Evolutionary conservation across 148 eudicot species (phyloP).

Genomic region (Rhododendron ferrugineum): DNA sequence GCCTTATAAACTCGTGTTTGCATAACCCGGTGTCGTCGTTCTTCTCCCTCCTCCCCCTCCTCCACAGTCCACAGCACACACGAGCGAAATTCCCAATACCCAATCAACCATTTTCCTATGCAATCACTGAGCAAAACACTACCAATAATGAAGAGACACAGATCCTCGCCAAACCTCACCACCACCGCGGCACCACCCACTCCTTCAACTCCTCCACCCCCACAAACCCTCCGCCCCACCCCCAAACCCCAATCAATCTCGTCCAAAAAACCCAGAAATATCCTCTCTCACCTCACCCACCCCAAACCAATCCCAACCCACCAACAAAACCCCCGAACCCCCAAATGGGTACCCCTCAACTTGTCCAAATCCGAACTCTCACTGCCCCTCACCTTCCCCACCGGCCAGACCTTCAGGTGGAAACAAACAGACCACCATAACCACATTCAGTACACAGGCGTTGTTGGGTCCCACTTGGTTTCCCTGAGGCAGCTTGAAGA

Average conservation of each 20-base stretch:
- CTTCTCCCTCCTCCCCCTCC: background rate
- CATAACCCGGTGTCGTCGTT: background rate
- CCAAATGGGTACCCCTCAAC: slow-evolving; percentile 66
- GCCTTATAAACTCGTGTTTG: too few relatives aligned
- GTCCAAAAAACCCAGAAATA: slow-evolving; percentile 29
- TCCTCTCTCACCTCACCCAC: slow-evolving; percentile 27
- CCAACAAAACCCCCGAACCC: slow-evolving; percentile 10
- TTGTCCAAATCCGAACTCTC: slow-evolving; percentile 60
- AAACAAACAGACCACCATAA: slow-evolving; percentile 55
- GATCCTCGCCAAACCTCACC: slow-evolving; percentile 7
- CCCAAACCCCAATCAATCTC: slow-evolving; percentile 17
- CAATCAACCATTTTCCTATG: background rate
- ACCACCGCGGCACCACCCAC: slow-evolving; percentile 2
- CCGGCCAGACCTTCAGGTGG: slow-evolving; percentile 97
- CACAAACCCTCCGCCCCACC: slow-evolving; percentile 24
- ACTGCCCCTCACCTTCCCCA: slow-evolving; percentile 79
- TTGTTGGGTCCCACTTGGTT: slow-evolving; percentile 60
- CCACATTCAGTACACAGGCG: slow-evolving; percentile 61
- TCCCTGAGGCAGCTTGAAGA: slow-evolving; percentile 62
- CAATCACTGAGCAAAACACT: background rate
- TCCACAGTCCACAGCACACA: background rate
- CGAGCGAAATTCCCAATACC: background rate
- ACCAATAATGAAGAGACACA: slow-evolving; percentile 30
- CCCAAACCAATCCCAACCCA: slow-evolving; percentile 12
- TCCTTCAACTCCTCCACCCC: slow-evolving; percentile 47